Evolutionary conservation across 768 basidiomycete genomes (phyloP).

Genomic region (Mycena alexandri): DNA sequence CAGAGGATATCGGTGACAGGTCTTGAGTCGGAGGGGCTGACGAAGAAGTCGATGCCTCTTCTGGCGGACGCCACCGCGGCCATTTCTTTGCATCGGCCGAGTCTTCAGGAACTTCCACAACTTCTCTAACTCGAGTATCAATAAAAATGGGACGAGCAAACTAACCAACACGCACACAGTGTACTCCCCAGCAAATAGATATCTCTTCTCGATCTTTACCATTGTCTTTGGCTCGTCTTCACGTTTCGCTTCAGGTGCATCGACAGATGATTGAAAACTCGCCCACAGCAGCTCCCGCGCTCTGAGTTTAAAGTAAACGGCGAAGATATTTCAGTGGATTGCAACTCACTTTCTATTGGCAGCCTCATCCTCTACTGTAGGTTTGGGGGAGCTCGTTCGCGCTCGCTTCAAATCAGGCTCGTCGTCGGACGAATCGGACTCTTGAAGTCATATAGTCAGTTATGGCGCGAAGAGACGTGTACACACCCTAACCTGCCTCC

Average conservation of each 20-base stretch:
- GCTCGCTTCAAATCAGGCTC: slow-evolving; percentile 54
- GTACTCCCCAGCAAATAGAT: slow-evolving; percentile 83
- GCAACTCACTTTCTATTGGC: slow-evolving; percentile 60
- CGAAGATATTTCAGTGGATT: slow-evolving; percentile 1
- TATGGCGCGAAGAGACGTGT: not conserved
- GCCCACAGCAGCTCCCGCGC: slow-evolving; percentile 76
- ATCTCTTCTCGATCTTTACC: slow-evolving; percentile 78
- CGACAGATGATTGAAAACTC: slow-evolving; percentile 74
- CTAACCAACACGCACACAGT: slow-evolving; percentile 65
- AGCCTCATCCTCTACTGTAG: slow-evolving; percentile 50
- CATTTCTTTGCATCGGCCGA: slow-evolving; percentile 84
- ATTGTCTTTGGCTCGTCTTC: slow-evolving; percentile 49
- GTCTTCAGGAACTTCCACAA: slow-evolving; percentile 78
- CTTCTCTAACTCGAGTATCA: slow-evolving; percentile 64
- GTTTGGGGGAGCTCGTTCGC: slow-evolving; percentile 43
- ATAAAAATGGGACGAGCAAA: slow-evolving; percentile 17
- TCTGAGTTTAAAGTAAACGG: slow-evolving; percentile 50
- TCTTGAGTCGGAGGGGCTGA: not conserved
- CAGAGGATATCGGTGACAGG: slow-evolving; percentile 3
- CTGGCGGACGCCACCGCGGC: slow-evolving; percentile 62
- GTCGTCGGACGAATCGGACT: slow-evolving; percentile 55
- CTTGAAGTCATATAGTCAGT: slow-evolving; percentile 36
- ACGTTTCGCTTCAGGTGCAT: slow-evolving; percentile 41
- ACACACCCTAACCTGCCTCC: slow-evolving; percentile 50
- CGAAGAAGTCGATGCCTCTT: slow-evolving; percentile 19